Conservation (phyloP, 2,329 filamentous ascomycete genomes). For the Lachnellula arida region DNA sequence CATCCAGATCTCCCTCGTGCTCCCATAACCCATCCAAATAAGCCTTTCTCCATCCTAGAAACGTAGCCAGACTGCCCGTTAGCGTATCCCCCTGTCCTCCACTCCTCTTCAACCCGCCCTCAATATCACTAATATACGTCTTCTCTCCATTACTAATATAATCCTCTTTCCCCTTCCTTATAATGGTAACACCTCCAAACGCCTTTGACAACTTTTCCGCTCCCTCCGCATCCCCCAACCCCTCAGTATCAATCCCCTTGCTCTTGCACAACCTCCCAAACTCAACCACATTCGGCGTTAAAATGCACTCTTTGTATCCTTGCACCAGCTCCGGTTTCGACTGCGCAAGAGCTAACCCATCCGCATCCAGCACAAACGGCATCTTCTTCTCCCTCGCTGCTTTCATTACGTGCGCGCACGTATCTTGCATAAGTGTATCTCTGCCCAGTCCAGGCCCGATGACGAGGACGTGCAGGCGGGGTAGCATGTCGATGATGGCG, state of each 20-base stretch:
- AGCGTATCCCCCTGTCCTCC: slow-evolving; percentile 95
- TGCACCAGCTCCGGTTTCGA: slow-evolving; percentile 69
- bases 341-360: slow-evolving; percentile 76
- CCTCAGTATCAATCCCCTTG: slow-evolving; percentile 58
- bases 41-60: slow-evolving; percentile 81
- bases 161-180: slow-evolving; percentile 84
- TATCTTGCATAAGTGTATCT: slow-evolving; percentile 85
- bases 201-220: slow-evolving; percentile 67
- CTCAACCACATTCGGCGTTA: slow-evolving; percentile 94
- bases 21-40: slow-evolving; percentile 84
- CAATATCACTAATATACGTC: slow-evolving; percentile 71
- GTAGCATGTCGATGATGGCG: slow-evolving; percentile 72
- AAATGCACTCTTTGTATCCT: slow-evolving; percentile 79
- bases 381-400: slow-evolving; percentile 69
- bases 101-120: slow-evolving; percentile 82
- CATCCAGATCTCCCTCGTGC: slow-evolving; percentile 45
- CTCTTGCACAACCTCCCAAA: slow-evolving; percentile 77
- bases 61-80: slow-evolving; percentile 82
- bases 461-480: slow-evolving; percentile 85
- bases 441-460: slow-evolving; percentile 89
- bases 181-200: slow-evolving; percentile 81
- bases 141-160: slow-evolving; percentile 74
- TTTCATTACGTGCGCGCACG: slow-evolving; percentile 70
- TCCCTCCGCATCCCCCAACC: slow-evolving; percentile 35
- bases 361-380: slow-evolving; percentile 86